Percentiles rank a stretch among this genome's conserved stretches.
These are phyloP conservation scores for Rhodotorula sp. DNA, from an alignment of 1,284 basidiomycete species.

Conservation along the genomic window DNA sequence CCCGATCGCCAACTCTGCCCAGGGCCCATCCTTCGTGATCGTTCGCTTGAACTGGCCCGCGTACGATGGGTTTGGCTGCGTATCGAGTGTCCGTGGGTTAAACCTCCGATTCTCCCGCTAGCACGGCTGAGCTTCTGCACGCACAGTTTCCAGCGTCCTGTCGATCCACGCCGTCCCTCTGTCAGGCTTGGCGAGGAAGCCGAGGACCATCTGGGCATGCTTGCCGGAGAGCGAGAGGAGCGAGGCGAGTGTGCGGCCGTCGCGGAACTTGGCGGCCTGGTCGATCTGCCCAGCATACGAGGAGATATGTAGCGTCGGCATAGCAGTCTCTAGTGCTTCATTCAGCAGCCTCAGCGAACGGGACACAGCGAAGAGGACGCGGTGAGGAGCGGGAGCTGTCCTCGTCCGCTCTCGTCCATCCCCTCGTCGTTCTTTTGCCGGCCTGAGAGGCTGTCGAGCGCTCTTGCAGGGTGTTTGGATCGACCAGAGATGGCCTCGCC, in stretches of 20 bases:
- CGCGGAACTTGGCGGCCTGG: slow-evolving; percentile 7
- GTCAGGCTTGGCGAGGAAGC: slow-evolving; percentile 7
- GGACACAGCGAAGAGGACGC: background rate
- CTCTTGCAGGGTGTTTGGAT: fast-evolving
- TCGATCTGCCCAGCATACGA: slow-evolving; percentile 14
- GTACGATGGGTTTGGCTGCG: slow-evolving; percentile 1
- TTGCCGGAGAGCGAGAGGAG: slow-evolving; percentile 16
- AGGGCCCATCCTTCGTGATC: slow-evolving; percentile 2
- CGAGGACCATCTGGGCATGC: slow-evolving; percentile 8
- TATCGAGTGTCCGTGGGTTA: background rate
- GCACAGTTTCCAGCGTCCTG: slow-evolving; percentile 6
- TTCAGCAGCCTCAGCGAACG: background rate
- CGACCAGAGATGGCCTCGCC: slow-evolving; percentile 11
- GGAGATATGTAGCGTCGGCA: slow-evolving; percentile 7
- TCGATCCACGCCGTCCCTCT: background rate
- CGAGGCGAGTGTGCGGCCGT: slow-evolving; percentile 14
- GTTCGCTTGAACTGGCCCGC: slow-evolving; percentile 6
- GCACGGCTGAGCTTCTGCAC: background rate
- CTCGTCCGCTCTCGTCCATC: background rate
- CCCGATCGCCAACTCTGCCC: slow-evolving; percentile 26
- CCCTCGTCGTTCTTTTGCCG: background rate
- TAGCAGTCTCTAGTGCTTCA: background rate
- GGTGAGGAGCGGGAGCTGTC: background rate
- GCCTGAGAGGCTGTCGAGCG: too few relatives aligned
- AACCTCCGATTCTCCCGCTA: background rate